These are phyloP conservation scores for Cutaneotrichosporon curvatum DNA, from an alignment of 1,284 basidiomycete species.

Conservation along the genomic window DNA sequence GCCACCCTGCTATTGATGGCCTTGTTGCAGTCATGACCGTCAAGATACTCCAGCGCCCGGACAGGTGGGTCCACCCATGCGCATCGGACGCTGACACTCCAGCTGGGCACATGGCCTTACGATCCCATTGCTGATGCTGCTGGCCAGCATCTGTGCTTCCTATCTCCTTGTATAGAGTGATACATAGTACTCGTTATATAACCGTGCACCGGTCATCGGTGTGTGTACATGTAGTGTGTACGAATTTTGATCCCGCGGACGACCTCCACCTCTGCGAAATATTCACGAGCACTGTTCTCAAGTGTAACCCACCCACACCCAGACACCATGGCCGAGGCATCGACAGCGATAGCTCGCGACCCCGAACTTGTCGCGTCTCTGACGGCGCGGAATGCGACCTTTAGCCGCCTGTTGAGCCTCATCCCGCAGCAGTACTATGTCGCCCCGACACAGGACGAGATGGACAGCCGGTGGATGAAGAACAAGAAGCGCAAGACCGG, in stretches of 20 bases:
- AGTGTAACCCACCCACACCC: background rate
- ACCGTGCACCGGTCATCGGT: too few species aligned
- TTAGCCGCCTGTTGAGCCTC: slow-evolving; percentile 68
- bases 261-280: background rate
- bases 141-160: background rate
- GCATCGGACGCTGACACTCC: background rate
- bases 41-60: slow-evolving; percentile 49
- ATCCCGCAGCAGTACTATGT: slow-evolving; percentile 86
- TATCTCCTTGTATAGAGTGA: too few species aligned
- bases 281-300: background rate
- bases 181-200: too few species aligned
- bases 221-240: too few species aligned
- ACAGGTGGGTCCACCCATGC: background rate
- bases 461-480: slow-evolving; percentile 72
- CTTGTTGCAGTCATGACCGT: slow-evolving; percentile 75
- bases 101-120: background rate
- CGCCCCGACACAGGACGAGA: slow-evolving; percentile 61
- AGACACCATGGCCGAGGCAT: slow-evolving; percentile 4
- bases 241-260: background rate
- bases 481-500: slow-evolving; percentile 78
- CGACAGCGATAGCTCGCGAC: slow-evolving; percentile 6
- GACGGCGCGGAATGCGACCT: slow-evolving; percentile 72
- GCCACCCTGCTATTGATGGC: slow-evolving; percentile 68
- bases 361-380: slow-evolving; percentile 52
- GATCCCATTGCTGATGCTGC: background rate